phyloP scores from a whole-genome alignment of 2,329 filamentous ascomycete genomes.

The Pseudogymnoascus sp. region DNA sequence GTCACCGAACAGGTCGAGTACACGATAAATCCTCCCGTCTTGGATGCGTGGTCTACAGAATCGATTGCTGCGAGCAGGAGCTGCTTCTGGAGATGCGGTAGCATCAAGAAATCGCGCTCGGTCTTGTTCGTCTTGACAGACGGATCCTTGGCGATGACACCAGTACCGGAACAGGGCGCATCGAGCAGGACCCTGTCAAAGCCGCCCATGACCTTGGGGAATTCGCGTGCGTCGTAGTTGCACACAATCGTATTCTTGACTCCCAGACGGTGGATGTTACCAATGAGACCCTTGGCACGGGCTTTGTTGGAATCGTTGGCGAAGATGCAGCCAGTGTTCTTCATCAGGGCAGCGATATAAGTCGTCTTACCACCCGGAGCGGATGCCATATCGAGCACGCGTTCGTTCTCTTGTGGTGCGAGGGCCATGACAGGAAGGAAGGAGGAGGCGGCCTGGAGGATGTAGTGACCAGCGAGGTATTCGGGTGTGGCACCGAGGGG shows the following conservation, averaged over 20 bases:
- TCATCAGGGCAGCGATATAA: conserved; percentile 93
- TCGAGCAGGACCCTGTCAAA: conserved; percentile 93
- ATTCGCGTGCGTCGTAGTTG: conserved; percentile 90
- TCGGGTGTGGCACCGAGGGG: conserved; percentile 85
- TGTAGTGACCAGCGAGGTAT: conserved; percentile 95
- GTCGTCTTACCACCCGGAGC: conserved; percentile 95
- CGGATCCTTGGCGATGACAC: conserved; percentile 94
- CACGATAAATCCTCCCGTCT: conserved; percentile 89
- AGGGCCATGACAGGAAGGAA: conserved; percentile 98
- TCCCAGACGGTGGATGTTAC: conserved; percentile 92
- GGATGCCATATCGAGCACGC: conserved; percentile 85
- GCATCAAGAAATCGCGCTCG: conserved; percentile 83
- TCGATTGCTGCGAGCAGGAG: conserved; percentile 88
- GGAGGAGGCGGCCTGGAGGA: conserved; percentile 90
- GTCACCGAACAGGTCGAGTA: conserved; percentile 96
- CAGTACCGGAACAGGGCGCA: conserved; percentile 91
- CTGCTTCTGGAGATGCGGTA: conserved; percentile 93
- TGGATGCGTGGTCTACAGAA: conserved; percentile 82
- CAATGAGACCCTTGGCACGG: conserved; percentile 92
- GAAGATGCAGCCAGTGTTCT: conserved; percentile 90
- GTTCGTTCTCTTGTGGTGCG: conserved; percentile 85
- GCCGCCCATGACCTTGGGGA: conserved; percentile 87
- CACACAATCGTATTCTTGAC: conserved; percentile 91
- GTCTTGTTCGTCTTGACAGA: conserved; percentile 98
- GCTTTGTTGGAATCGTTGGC: conserved; percentile 94